Evolutionary conservation across 257 asterid species (phyloP).

Genomic region (Solanum medicagineum): DNA sequence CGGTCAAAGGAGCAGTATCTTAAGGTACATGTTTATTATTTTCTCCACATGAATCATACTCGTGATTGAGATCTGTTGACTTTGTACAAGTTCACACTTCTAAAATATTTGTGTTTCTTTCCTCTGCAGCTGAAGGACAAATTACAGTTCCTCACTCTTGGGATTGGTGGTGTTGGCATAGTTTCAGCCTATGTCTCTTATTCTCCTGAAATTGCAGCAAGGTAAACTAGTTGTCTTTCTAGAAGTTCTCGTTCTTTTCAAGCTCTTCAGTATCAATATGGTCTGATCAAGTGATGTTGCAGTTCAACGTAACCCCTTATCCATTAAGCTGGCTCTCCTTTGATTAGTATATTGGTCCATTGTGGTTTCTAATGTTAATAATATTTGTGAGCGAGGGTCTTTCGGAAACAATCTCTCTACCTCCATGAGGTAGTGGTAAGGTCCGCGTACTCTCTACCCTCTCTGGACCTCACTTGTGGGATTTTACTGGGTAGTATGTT

Average conservation of each 20-base stretch:
- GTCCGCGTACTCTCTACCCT: no score
- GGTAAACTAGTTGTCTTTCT: conserved; percentile 24
- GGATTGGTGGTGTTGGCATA: conserved; percentile 69
- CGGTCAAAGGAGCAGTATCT: conserved; percentile 70
- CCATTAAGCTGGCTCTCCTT: not conserved
- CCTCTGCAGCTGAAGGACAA: conserved; percentile 61
- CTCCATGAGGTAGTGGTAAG: no score
- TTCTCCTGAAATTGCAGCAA: conserved; percentile 73
- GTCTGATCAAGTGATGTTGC: not conserved
- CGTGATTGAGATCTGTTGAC: not conserved
- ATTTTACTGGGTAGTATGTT: no score
- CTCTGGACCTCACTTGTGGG: no score
- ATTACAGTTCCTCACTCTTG: conserved; percentile 67
- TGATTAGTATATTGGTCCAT: not conserved
- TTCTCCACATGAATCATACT: not conserved
- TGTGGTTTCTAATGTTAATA: not conserved
- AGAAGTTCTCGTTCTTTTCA: not conserved
- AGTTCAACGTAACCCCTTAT: not conserved
- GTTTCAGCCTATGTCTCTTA: conserved; percentile 70
- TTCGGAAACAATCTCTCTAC: no score
- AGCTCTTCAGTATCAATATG: not conserved
- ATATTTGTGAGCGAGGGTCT: not conserved
- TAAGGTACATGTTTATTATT: conserved; percentile 32
- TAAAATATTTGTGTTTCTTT: not conserved
- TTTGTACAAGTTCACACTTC: not conserved